A percentile compares a stretch with the other conserved stretches of the same genome.
Evolutionary conservation across 2,329 filamentous ascomycete genomes (phyloP).

Genomic region (Colletotrichum somersetense): DNA sequence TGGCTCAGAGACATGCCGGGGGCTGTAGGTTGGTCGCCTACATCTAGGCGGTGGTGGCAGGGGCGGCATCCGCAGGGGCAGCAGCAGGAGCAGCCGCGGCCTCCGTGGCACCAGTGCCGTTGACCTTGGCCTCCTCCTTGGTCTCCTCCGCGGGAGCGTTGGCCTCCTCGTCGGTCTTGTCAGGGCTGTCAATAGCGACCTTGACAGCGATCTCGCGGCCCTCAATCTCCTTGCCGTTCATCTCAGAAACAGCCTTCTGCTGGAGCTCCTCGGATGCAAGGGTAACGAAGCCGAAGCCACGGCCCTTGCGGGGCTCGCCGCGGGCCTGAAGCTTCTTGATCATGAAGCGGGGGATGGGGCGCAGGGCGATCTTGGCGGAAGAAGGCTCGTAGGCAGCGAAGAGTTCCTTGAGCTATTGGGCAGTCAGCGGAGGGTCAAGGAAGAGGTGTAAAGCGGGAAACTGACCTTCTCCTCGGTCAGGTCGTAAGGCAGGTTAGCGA

Average conservation of each 20-base stretch:
- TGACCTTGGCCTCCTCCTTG: conserved; percentile 57
- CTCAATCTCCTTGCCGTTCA: conserved; percentile 99
- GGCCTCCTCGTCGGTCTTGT: conserved; percentile 92
- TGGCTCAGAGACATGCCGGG: conserved; percentile 23
- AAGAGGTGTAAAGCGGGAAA: conserved; percentile 34
- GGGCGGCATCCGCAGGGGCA: conserved; percentile 43
- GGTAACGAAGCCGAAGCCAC: conserved; percentile 98
- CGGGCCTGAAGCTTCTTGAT: conserved; percentile 99
- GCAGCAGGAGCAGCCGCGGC: conserved; percentile 43
- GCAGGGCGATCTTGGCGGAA: conserved; percentile 98
- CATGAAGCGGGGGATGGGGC: conserved; percentile 99
- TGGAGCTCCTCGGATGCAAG: conserved; percentile 95
- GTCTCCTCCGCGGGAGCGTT: conserved; percentile 63
- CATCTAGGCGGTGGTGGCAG: conserved; percentile 50
- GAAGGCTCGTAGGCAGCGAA: conserved; percentile 92
- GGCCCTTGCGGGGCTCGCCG: conserved; percentile 97
- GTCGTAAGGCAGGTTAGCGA: conserved; percentile 98
- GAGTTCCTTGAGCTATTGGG: conserved; percentile 89
- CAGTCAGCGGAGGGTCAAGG: conserved; percentile 43
- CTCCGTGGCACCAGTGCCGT: conserved; percentile 53
- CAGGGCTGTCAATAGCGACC: conserved; percentile 99
- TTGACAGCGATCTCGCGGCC: conserved; percentile 99
- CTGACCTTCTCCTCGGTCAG: conserved; percentile 95
- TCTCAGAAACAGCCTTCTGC: conserved; percentile 96
- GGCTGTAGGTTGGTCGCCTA: conserved; percentile 30